Percentiles rank a stretch among this genome's conserved stretches.
These are phyloP conservation scores for Teunomyces barrocoloradensis DNA, from an alignment of 805 yeast genomes.

Conservation along the genomic window DNA sequence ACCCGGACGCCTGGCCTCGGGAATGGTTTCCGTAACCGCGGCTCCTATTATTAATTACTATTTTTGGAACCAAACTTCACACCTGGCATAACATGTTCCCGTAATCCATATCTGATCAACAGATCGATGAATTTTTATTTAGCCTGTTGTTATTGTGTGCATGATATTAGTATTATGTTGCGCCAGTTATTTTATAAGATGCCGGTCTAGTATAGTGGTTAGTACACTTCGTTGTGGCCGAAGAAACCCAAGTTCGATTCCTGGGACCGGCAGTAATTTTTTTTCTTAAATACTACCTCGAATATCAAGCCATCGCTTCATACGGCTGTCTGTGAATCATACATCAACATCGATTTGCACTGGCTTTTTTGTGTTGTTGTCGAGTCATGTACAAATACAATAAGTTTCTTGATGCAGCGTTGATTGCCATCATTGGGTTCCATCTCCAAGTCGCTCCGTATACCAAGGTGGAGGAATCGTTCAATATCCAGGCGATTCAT, in stretches of 20 bases:
- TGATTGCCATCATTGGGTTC: constrained; percentile 43
- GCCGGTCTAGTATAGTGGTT: constrained; percentile 62
- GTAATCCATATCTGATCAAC: not conserved
- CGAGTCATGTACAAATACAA: constrained; percentile 17
- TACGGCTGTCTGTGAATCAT: not conserved
- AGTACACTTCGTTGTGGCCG: constrained; percentile 75
- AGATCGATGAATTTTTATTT: too few relatives aligned
- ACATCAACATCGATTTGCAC: not conserved
- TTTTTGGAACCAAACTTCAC: not conserved
- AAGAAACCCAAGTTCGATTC: constrained; percentile 73
- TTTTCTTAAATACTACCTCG: not conserved
- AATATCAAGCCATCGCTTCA: not conserved
- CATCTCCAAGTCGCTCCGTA: constrained; percentile 66
- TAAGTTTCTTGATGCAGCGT: constrained; percentile 16
- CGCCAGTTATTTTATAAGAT: not conserved
- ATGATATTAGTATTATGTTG: too few relatives aligned
- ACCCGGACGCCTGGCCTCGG: not conserved
- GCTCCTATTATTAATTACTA: not conserved
- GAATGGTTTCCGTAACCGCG: not conserved
- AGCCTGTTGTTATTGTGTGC: too few relatives aligned
- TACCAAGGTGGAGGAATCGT: constrained; percentile 93
- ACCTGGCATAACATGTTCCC: not conserved
- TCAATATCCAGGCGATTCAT: constrained; percentile 84
- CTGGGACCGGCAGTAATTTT: constrained; percentile 62
- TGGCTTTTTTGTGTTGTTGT: not conserved